Percentiles rank a stretch among this genome's conserved stretches.
Conservation (phyloP, 495 filamentous ascomycete genomes). For the Podospora pseudoanserina region DNA sequence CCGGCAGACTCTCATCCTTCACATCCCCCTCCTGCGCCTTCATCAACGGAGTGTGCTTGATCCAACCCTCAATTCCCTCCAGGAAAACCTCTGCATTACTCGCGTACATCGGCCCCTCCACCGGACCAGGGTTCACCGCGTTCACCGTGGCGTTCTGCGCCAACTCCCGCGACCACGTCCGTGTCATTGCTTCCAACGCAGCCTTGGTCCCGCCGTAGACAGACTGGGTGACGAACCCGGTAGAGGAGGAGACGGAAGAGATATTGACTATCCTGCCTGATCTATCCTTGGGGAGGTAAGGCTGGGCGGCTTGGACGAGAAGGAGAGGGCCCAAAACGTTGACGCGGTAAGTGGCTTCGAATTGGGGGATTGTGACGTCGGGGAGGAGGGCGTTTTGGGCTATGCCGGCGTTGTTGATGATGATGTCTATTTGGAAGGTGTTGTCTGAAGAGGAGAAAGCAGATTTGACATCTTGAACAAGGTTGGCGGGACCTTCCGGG, state of each 20-base stretch:
- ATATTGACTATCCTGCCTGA: slow-evolving; percentile 77
- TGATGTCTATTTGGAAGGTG: slow-evolving; percentile 71
- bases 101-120: slow-evolving; percentile 68
- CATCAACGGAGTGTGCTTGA: slow-evolving; percentile 66
- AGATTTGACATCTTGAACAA: slow-evolving; percentile 31
- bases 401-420: slow-evolving; percentile 86
- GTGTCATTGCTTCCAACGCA: slow-evolving; percentile 86
- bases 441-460: slow-evolving; percentile 27
- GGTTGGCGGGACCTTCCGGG: slow-evolving; percentile 31
- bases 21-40: slow-evolving; percentile 52
- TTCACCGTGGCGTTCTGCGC: slow-evolving; percentile 78
- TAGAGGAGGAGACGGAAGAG: slow-evolving; percentile 62
- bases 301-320: slow-evolving; percentile 65
- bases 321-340: slow-evolving; percentile 87
- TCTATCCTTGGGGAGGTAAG: slow-evolving; percentile 68
- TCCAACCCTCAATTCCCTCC: slow-evolving; percentile 46
- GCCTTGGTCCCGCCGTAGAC: slow-evolving; percentile 90
- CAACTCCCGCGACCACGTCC: slow-evolving; percentile 82
- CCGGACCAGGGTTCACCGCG: slow-evolving; percentile 83
- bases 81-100: slow-evolving; percentile 41
- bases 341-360: slow-evolving; percentile 67
- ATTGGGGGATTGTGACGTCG: slow-evolving; percentile 56
- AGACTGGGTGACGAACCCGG: slow-evolving; percentile 67
- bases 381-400: slow-evolving; percentile 57
- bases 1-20: slow-evolving; percentile 56